Percentiles rank a stretch among this genome's conserved stretches.
Evolutionary conservation across 441 rosid species (phyloP).

Genomic region (Populus hybrid): DNA sequence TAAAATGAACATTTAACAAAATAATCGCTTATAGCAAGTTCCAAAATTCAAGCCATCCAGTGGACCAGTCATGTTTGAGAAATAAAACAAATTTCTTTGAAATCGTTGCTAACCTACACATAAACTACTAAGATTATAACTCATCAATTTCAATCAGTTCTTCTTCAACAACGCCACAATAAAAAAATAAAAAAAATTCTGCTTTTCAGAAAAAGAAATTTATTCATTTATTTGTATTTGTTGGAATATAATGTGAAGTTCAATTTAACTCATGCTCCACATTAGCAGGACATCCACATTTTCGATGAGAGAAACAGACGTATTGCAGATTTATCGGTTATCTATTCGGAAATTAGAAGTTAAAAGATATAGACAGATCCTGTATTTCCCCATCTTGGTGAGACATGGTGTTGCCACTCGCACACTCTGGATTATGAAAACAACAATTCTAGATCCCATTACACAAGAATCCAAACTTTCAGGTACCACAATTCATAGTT

Average conservation of each 20-base stretch:
- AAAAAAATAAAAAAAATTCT: not conserved
- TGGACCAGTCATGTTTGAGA: not conserved
- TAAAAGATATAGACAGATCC: not conserved
- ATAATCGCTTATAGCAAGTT: not conserved
- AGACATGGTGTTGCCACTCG: not conserved
- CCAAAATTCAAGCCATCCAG: not conserved
- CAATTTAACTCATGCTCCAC: not conserved
- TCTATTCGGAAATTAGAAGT: not conserved
- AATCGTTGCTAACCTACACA: not conserved
- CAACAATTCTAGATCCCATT: not conserved
- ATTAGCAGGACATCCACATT: not conserved
- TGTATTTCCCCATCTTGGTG: not conserved
- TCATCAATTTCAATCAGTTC: not conserved
- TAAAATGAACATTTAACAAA: slow-evolving; percentile 3
- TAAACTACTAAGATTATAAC: too few relatives aligned
- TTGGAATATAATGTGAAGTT: not conserved
- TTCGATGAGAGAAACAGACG: not conserved
- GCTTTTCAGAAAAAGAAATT: not conserved
- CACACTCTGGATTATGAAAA: not conserved
- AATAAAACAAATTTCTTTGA: not conserved
- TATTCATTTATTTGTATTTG: not conserved
- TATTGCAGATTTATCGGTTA: not conserved
- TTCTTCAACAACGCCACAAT: not conserved
- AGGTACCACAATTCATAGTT: not conserved
- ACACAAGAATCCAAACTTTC: not conserved